Percentiles rank a stretch among this genome's conserved stretches.
phyloP scores from a whole-genome alignment of 306 rosid genomes.

The Quercus agrifolia region DNA sequence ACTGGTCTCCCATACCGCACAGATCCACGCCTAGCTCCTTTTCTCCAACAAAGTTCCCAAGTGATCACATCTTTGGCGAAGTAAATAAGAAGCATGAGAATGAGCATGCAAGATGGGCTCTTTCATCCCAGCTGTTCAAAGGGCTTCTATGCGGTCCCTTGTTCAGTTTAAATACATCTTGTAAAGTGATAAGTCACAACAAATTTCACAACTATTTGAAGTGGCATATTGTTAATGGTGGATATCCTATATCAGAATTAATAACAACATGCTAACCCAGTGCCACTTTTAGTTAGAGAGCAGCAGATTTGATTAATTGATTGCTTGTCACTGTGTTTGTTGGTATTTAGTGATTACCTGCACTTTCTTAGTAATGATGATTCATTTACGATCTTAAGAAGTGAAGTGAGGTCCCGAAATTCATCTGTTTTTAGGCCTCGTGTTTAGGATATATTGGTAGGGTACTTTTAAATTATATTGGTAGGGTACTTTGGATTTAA shows the following conservation, averaged over 20 bases:
- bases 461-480: too few species aligned
- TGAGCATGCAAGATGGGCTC: neutral
- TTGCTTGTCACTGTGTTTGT: neutral
- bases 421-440: too few species aligned
- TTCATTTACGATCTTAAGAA: too few species aligned
- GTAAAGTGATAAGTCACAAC: too few species aligned
- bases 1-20: conserved; percentile 68
- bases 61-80: neutral
- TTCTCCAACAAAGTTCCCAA: conserved; percentile 19
- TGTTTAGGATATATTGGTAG: too few species aligned
- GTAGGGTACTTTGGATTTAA: too few species aligned
- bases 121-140: neutral
- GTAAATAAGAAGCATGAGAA: neutral
- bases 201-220: too few species aligned
- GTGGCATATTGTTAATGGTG: too few species aligned
- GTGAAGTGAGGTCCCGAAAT: too few species aligned
- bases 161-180: neutral
- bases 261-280: neutral
- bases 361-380: too few species aligned
- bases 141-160: neutral
- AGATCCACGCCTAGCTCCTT: conserved; percentile 65
- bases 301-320: neutral
- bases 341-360: too few species aligned
- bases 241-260: too few species aligned
- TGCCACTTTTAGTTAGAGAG: neutral